Conservation (phyloP, 805 yeast species). For the Pichia exigua region DNA sequence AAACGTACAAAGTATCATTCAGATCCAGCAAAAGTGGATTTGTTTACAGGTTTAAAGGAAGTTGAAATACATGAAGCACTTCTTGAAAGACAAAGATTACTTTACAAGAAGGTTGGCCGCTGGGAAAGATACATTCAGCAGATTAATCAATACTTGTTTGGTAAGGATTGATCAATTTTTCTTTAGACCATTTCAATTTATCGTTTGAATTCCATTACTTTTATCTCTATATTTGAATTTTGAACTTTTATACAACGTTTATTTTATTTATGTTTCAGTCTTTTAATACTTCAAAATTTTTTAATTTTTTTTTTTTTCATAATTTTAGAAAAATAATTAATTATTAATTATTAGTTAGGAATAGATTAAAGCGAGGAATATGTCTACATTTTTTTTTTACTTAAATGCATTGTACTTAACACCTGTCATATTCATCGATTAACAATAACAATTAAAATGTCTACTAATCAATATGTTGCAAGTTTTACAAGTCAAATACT, state of each 20-base stretch:
- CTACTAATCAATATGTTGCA: background rate
- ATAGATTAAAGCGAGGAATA: background rate
- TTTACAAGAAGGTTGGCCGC: constrained; percentile 2
- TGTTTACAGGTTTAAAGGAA: constrained; percentile 45
- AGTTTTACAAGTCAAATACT: background rate
- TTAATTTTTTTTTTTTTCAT: no score
- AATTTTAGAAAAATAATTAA: no score
- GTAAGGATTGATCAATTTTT: constrained; percentile 5
- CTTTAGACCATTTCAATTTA: background rate
- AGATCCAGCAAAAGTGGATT: constrained; percentile 42
- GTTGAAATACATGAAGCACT: constrained; percentile 47
- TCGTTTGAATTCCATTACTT: background rate
- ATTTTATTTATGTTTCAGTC: background rate
- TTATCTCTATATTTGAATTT: background rate
- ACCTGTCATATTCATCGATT: background rate
- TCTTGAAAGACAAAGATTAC: constrained; percentile 10
- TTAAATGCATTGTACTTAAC: no score
- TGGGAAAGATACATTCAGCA: constrained; percentile 3
- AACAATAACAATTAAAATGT: background rate
- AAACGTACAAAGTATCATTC: constrained; percentile 40
- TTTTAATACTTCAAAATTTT: no score
- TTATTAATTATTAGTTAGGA: no score
- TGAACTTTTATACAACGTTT: background rate
- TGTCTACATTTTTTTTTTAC: background rate
- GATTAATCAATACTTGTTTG: constrained; percentile 11